A percentile compares a stretch with the other conserved stretches of the same genome.
Evolutionary conservation across 495 filamentous ascomycete genomes (phyloP).

Genomic region (Aspergillus mulundensis): DNA sequence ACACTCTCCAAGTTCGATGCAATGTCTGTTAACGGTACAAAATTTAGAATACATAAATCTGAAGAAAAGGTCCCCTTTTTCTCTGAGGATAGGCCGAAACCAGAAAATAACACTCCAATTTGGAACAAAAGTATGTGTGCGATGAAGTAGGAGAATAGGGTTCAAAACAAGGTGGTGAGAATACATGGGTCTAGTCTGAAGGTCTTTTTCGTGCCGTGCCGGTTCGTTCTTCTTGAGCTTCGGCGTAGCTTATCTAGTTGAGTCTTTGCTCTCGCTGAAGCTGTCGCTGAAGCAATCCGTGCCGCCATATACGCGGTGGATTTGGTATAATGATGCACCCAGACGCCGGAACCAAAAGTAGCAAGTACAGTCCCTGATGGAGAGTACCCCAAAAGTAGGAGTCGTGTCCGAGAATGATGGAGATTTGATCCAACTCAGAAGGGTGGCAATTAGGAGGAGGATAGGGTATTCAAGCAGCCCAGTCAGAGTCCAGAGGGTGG

Average conservation of each 20-base stretch:
- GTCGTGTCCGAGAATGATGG: background rate
- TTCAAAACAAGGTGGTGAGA: conserved; percentile 15
- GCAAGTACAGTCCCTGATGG: conserved; percentile 32
- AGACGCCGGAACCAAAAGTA: conserved; percentile 42
- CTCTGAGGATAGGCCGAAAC: background rate
- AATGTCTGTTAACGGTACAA: conserved; percentile 5
- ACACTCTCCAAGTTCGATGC: conserved; percentile 2
- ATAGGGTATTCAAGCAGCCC: conserved; percentile 39
- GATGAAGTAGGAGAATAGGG: conserved; percentile 10
- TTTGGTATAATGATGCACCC: conserved; percentile 31
- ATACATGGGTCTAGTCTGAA: conserved; percentile 17
- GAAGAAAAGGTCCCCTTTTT: background rate
- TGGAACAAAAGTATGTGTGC: conserved; percentile 8
- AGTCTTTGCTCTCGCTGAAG: conserved; percentile 4
- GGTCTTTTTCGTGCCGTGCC: conserved; percentile 8
- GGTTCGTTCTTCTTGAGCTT: conserved; percentile 5
- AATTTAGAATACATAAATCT: conserved; percentile 4
- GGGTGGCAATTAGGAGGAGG: background rate
- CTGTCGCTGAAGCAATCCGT: conserved; percentile 9
- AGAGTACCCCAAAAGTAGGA: conserved; percentile 1
- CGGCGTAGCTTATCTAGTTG: background rate
- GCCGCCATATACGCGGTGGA: conserved; percentile 13
- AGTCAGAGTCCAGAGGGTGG: conserved; percentile 58
- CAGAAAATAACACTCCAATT: background rate
- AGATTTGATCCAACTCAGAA: background rate